Evolutionary conservation across 495 filamentous ascomycete genomes (phyloP).

Genomic region (Parmelia sp.): DNA sequence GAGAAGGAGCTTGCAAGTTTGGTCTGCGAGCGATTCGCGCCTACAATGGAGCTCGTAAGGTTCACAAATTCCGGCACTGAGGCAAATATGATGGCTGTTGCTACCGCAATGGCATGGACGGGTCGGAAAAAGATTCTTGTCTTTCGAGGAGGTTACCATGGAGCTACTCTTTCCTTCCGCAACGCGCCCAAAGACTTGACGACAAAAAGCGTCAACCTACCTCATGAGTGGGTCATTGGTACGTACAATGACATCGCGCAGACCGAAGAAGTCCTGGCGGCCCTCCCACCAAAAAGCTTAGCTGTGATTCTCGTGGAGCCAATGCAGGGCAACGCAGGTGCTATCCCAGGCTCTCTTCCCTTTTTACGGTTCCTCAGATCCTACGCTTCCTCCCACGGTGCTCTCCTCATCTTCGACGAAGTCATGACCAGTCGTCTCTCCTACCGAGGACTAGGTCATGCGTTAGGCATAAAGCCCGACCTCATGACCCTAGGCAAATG

Average conservation of each 20-base stretch:
- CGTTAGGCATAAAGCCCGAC: conserved; percentile 45
- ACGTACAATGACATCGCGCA: conserved; percentile 41
- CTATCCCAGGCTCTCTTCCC: conserved; percentile 36
- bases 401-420: conserved; percentile 57
- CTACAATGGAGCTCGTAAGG: conserved; percentile 32
- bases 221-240: conserved; percentile 43
- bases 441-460: conserved; percentile 40
- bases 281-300: conserved; percentile 29
- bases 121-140: conserved; percentile 31
- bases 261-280: conserved; percentile 23
- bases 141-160: conserved; percentile 32
- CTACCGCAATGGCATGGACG: conserved; percentile 30
- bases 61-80: conserved; percentile 41
- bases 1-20: conserved; percentile 31
- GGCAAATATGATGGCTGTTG: conserved; percentile 35
- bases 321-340: conserved; percentile 53
- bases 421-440: conserved; percentile 56
- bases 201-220: conserved; percentile 23
- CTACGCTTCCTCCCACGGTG: conserved; percentile 33
- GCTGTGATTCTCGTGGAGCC: conserved; percentile 55
- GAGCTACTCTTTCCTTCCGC: conserved; percentile 24
- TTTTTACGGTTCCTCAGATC: conserved; percentile 42
- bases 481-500: conserved; percentile 59
- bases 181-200: neutral
- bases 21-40: conserved; percentile 26